phyloP scores from a whole-genome alignment of 177 flowering plant genomes.

The Vitis hybrid region DNA sequence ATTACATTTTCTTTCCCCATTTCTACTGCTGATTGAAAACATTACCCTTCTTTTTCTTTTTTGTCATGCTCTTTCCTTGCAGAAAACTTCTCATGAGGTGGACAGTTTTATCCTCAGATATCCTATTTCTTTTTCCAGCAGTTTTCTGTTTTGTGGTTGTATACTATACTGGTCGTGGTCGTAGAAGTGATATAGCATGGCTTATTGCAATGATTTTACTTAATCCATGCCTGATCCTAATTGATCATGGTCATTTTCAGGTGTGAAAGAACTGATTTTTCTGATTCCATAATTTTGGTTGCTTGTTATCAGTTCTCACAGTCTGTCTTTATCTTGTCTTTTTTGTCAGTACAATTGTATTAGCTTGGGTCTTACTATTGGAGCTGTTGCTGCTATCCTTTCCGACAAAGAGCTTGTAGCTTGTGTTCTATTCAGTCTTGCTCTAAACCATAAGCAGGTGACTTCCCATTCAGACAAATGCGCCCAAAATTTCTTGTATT shows the following conservation, averaged over 20 bases:
- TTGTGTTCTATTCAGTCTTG: slow-evolving; percentile 62
- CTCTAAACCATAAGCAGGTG: slow-evolving; percentile 97
- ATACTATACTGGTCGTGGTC: slow-evolving; percentile 25
- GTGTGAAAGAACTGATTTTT: slow-evolving; percentile 24
- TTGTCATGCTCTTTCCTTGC: slow-evolving; percentile 23
- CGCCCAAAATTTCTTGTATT: not conserved
- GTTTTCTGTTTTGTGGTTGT: slow-evolving; percentile 54
- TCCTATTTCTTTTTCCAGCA: slow-evolving; percentile 75
- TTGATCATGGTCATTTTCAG: slow-evolving; percentile 99
- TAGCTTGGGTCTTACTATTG: slow-evolving; percentile 87
- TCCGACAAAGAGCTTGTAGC: slow-evolving; percentile 65
- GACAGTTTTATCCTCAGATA: slow-evolving; percentile 88
- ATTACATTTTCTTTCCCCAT: not conserved
- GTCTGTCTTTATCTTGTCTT: slow-evolving; percentile 9
- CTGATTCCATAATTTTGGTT: not conserved
- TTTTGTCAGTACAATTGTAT: slow-evolving; percentile 84
- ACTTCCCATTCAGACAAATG: not conserved
- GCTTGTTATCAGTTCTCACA: not conserved
- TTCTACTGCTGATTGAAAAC: not conserved
- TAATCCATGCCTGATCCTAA: slow-evolving; percentile 75
- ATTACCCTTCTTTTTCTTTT: not conserved
- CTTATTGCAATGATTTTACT: slow-evolving; percentile 67
- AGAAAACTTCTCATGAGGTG: slow-evolving; percentile 93
- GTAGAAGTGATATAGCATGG: slow-evolving; percentile 58
- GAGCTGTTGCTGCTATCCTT: slow-evolving; percentile 82